phyloP scores from a whole-genome alignment of 306 rosid species.

The Vicia sativa region DNA sequence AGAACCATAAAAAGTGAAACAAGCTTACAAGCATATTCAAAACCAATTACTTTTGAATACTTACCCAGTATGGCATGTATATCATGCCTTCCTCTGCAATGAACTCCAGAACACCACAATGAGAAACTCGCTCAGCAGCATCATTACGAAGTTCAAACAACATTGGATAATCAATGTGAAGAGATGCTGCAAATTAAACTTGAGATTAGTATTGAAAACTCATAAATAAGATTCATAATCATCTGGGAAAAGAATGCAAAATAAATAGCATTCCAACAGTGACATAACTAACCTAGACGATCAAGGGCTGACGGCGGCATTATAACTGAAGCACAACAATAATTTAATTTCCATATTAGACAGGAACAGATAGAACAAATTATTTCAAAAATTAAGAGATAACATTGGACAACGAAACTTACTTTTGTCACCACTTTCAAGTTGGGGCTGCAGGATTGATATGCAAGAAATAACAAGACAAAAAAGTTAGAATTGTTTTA shows the following conservation, averaged over 20 bases:
- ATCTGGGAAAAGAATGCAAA: background rate
- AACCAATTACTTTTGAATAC: slow-evolving; percentile 38
- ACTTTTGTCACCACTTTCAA: slow-evolving; percentile 98
- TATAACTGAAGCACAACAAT: slow-evolving; percentile 67
- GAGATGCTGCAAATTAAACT: slow-evolving; percentile 68
- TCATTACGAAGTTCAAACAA: slow-evolving; percentile 89
- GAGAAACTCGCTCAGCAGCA: slow-evolving; percentile 74
- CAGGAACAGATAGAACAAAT: slow-evolving; percentile 4
- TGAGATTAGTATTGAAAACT: slow-evolving; percentile 35
- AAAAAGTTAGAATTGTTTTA: slow-evolving; percentile 35
- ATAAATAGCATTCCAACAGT: slow-evolving; percentile 9
- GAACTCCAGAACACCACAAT: slow-evolving; percentile 96
- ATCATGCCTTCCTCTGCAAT: slow-evolving; percentile 99
- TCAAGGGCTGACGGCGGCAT: slow-evolving; percentile 99
- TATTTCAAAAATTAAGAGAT: slow-evolving; percentile 32
- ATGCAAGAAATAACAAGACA: slow-evolving; percentile 1
- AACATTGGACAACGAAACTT: slow-evolving; percentile 44
- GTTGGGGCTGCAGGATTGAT: slow-evolving; percentile 75
- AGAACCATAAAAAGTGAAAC: slow-evolving; percentile 27
- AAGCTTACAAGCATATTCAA: slow-evolving; percentile 34
- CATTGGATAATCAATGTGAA: slow-evolving; percentile 99
- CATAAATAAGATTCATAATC: background rate
- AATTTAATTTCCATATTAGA: slow-evolving; percentile 34
- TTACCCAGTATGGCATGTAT: slow-evolving; percentile 99
- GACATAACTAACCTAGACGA: slow-evolving; percentile 83